Evolutionary conservation across 768 basidiomycete genomes (phyloP).

Genomic region (Infundibulicybe gibba): DNA sequence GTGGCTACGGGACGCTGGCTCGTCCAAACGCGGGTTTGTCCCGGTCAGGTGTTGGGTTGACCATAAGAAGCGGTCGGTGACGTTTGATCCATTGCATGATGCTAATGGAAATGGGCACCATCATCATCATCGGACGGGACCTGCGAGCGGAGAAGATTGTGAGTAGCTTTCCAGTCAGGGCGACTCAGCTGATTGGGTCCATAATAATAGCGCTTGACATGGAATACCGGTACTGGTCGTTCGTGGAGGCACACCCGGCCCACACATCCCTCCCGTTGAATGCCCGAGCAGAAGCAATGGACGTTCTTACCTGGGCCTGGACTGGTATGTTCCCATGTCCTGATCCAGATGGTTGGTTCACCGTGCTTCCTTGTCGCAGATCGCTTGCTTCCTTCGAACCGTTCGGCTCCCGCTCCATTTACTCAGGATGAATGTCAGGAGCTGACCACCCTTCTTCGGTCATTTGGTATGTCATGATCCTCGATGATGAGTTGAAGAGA

Average conservation of each 20-base stretch:
- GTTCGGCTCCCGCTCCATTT: conserved; percentile 61
- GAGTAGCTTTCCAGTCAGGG: conserved; percentile 20
- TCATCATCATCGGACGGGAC: conserved; percentile 22
- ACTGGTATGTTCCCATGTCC: conserved; percentile 42
- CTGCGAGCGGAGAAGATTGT: conserved; percentile 39
- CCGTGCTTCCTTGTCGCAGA: conserved; percentile 32
- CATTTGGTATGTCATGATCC: conserved; percentile 22
- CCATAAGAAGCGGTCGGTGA: conserved; percentile 54
- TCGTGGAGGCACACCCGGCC: conserved; percentile 27
- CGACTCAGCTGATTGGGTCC: not conserved
- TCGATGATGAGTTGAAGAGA: not conserved
- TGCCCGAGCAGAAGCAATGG: conserved; percentile 66
- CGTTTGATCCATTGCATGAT: conserved; percentile 23
- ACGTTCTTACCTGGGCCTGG: conserved; percentile 78
- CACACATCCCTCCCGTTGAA: conserved; percentile 55
- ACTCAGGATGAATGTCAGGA: conserved; percentile 54
- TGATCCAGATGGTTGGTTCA: no score
- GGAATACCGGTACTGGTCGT: conserved; percentile 81
- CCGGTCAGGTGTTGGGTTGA: conserved; percentile 61
- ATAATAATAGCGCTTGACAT: conserved; percentile 56
- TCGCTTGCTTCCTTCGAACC: conserved; percentile 61
- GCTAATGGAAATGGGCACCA: conserved; percentile 14
- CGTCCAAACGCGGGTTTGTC: conserved; percentile 24
- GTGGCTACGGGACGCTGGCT: conserved; percentile 52
- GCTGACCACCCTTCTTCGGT: conserved; percentile 55